Conservation (phyloP, 306 rosid species). For the Medicago lupulina region DNA sequence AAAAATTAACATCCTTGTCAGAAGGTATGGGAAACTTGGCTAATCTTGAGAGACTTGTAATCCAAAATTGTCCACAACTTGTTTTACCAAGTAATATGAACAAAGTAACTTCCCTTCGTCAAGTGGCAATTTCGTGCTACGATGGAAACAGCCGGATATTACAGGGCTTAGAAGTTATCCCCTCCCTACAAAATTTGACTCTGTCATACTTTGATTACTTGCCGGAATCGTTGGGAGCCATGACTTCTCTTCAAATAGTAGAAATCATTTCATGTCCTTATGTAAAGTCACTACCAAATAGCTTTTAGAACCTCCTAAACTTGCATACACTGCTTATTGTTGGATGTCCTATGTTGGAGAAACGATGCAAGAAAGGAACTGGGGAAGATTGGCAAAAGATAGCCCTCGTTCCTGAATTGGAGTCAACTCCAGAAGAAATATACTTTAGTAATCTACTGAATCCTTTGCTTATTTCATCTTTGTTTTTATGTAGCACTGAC, state of each 20-base stretch:
- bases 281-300: neutral
- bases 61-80: no score
- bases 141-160: neutral
- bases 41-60: no score
- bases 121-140: no score
- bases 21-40: no score
- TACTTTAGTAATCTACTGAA: neutral
- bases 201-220: neutral
- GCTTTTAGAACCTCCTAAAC: no score
- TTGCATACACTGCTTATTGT: neutral
- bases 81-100: no score
- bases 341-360: neutral
- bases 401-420: neutral
- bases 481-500: no score
- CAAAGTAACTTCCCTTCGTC: no score
- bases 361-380: constrained; percentile 27
- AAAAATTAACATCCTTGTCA: no score
- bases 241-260: neutral
- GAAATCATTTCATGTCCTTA: neutral
- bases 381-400: constrained; percentile 29
- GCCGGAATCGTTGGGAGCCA: constrained; percentile 14
- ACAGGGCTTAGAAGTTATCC: constrained; percentile 5
- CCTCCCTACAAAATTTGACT: neutral
- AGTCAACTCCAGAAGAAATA: neutral
- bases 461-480: neutral